These are phyloP conservation scores for Candolleomyces eurysporus DNA, from an alignment of 768 basidiomycete species.

Conservation along the genomic window DNA sequence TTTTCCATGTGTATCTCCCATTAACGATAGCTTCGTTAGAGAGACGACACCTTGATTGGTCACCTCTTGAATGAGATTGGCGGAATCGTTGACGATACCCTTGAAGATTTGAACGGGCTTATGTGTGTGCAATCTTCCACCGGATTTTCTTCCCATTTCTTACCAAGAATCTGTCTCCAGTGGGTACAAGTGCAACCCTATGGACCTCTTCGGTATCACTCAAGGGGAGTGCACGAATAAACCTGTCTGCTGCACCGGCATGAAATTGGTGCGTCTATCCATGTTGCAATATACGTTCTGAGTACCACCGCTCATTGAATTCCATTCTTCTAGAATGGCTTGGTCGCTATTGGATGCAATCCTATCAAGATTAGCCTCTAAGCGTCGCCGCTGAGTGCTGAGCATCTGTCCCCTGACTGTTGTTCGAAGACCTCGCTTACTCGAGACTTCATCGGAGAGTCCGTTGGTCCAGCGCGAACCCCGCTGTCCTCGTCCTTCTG, in stretches of 20 bases:
- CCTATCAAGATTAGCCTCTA: slow-evolving; percentile 33
- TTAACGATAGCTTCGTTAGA: neutral
- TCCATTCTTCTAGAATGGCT: slow-evolving; percentile 19
- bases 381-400: neutral
- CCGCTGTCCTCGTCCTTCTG: no score
- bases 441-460: neutral
- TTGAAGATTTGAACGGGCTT: neutral
- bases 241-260: slow-evolving; percentile 40
- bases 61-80: neutral
- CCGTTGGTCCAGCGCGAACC: no score
- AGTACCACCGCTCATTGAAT: neutral
- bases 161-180: neutral
- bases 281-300: slow-evolving; percentile 4
- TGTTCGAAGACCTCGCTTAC: neutral
- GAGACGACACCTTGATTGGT: neutral
- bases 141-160: neutral
- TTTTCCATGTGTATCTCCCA: neutral
- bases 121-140: neutral
- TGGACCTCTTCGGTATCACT: slow-evolving; percentile 5
- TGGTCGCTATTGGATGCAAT: slow-evolving; percentile 39
- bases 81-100: neutral
- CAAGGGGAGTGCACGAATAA: slow-evolving; percentile 25
- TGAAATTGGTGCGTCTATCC: slow-evolving; percentile 24
- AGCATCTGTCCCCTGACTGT: neutral
- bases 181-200: neutral